Percentiles rank a stretch among this genome's conserved stretches.
These are phyloP conservation scores for Pichia occidentalis DNA, from an alignment of 805 yeast species.

Conservation along the genomic window DNA sequence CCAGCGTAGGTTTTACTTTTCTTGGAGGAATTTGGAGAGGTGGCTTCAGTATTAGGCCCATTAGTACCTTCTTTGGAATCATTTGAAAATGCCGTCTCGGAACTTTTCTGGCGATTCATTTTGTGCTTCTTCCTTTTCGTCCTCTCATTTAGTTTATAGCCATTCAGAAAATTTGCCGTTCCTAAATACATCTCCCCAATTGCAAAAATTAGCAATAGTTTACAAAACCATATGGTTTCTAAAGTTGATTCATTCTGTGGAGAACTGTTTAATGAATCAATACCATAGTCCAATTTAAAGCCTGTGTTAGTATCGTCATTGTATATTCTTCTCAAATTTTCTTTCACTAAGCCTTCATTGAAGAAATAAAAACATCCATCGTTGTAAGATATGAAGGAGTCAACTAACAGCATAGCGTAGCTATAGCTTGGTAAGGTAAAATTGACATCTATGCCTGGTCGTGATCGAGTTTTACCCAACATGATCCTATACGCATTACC, in stretches of 20 bases:
- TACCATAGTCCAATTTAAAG: slow-evolving; percentile 27
- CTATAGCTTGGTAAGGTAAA: slow-evolving; percentile 71
- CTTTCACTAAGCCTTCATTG: slow-evolving; percentile 73
- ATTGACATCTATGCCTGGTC: slow-evolving; percentile 63
- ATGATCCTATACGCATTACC: slow-evolving; percentile 72
- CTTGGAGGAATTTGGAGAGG: background rate
- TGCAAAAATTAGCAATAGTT: slow-evolving; percentile 64
- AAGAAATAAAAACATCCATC: slow-evolving; percentile 83
- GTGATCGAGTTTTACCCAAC: slow-evolving; percentile 58
- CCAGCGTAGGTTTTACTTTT: slow-evolving; percentile 3
- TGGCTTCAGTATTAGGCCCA: background rate
- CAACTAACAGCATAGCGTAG: slow-evolving; percentile 67
- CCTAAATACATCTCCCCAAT: slow-evolving; percentile 81
- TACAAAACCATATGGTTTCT: slow-evolving; percentile 79
- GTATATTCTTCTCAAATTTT: slow-evolving; percentile 56
- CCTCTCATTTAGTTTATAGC: slow-evolving; percentile 32
- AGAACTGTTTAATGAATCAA: slow-evolving; percentile 20
- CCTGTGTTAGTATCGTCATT: slow-evolving; percentile 35
- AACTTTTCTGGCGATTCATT: background rate
- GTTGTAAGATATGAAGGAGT: slow-evolving; percentile 69
- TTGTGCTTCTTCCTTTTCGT: slow-evolving; percentile 20
- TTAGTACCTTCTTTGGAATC: background rate
- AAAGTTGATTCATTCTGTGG: slow-evolving; percentile 46
- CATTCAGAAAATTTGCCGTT: slow-evolving; percentile 59
- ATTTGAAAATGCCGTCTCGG: background rate